phyloP scores from a whole-genome alignment of 1,284 basidiomycete genomes.

The Leucoagaricus sp. region DNA sequence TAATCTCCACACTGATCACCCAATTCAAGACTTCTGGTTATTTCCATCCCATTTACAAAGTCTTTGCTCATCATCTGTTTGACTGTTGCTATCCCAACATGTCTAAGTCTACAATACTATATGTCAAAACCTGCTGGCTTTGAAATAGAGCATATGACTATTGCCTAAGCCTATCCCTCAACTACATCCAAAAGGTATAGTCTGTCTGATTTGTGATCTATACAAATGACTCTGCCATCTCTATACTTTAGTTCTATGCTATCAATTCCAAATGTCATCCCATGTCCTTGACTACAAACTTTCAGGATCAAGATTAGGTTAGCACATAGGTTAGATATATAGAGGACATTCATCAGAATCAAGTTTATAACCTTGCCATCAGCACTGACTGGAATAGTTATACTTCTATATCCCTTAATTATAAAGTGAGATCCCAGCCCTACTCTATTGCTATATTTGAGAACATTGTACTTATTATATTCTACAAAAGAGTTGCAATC shows the following conservation, averaged over 20 bases:
- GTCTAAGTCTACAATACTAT: not conserved
- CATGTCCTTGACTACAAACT: not conserved
- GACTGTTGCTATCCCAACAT: not conserved
- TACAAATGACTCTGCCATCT: not conserved
- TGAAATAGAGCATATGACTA: not conserved
- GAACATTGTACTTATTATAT: not conserved
- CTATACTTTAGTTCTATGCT: not conserved
- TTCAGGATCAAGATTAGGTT: not conserved
- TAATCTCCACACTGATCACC: constrained; percentile 14
- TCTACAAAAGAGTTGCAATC: not conserved
- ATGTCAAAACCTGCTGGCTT: not conserved
- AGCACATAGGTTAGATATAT: not conserved
- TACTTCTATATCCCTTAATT: not conserved
- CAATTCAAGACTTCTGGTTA: not conserved
- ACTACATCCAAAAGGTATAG: not conserved
- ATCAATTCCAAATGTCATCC: not conserved
- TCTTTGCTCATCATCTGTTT: not conserved
- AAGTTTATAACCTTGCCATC: not conserved
- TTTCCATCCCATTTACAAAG: not conserved
- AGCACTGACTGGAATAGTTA: not conserved
- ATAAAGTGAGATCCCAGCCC: not conserved
- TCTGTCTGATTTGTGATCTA: not conserved
- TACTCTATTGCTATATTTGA: not conserved
- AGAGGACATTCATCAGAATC: not conserved
- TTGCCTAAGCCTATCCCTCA: not conserved